Conservation (phyloP, 306 rosid genomes). For the Rosa chinensis region DNA sequence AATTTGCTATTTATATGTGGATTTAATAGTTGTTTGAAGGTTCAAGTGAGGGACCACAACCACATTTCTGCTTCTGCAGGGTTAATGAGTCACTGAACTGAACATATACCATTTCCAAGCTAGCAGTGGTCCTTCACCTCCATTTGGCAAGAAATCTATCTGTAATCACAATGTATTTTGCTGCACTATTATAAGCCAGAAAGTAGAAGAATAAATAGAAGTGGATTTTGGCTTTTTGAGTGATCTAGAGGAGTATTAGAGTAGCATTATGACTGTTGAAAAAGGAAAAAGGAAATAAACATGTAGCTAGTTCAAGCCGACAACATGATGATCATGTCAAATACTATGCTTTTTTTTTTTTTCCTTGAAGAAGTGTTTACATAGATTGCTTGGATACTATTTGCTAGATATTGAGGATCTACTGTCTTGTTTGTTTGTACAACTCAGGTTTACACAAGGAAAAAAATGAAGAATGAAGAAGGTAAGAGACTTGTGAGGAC, state of each 20-base stretch:
- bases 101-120: constrained; percentile 21
- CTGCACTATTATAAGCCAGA: constrained; percentile 1
- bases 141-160: constrained; percentile 14
- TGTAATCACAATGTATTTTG: constrained; percentile 14
- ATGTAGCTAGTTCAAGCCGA: constrained; percentile 36
- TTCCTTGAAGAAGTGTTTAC: background rate
- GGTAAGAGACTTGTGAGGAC: background rate
- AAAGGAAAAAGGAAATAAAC: constrained; percentile 32
- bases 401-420: constrained; percentile 15
- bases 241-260: constrained; percentile 32
- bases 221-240: constrained; percentile 38
- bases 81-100: constrained; percentile 23
- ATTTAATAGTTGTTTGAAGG: constrained; percentile 31
- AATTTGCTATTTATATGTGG: constrained; percentile 26
- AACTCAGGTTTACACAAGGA: background rate
- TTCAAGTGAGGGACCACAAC: constrained; percentile 49
- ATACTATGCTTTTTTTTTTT: constrained; percentile 26
- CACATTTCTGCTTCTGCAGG: constrained; percentile 25
- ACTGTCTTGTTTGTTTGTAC: constrained; percentile 13
- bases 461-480: background rate
- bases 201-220: constrained; percentile 31
- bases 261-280: constrained; percentile 46
- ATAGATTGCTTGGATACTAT: background rate
- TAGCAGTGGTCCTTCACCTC: constrained; percentile 56
- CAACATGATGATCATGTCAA: constrained; percentile 38